These are phyloP conservation scores for Lipomyces yamanashiensis DNA, from an alignment of 805 yeast genomes.

Conservation along the genomic window DNA sequence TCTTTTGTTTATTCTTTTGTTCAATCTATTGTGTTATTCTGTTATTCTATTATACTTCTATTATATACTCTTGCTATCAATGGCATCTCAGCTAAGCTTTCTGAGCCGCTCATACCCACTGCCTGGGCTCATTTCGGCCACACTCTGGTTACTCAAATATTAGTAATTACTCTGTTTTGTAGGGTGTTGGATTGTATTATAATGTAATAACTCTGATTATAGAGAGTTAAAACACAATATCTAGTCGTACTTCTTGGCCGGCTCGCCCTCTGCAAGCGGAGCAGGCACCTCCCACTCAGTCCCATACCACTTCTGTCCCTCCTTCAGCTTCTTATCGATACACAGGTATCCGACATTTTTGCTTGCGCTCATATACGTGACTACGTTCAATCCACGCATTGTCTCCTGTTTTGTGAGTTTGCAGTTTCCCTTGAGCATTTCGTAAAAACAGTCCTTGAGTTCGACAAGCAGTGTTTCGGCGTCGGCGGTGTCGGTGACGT, in stretches of 20 bases:
- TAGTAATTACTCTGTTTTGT: neutral
- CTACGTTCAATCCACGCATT: constrained; percentile 27
- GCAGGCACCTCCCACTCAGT: constrained; percentile 25
- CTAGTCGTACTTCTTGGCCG: constrained; percentile 3
- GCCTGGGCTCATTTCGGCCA: too few species aligned
- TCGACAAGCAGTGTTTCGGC: constrained; percentile 23
- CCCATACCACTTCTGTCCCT: constrained; percentile 25
- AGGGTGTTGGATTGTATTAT: too few species aligned
- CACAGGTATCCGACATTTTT: constrained; percentile 32
- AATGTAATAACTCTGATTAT: too few species aligned
- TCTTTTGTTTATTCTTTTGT: too few species aligned
- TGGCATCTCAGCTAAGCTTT: neutral
- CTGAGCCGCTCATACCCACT: too few species aligned
- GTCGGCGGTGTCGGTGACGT: constrained; percentile 31
- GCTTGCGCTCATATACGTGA: constrained; percentile 22
- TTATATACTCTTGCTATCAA: neutral
- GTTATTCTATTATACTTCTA: neutral
- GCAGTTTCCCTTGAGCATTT: constrained; percentile 25
- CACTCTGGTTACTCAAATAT: too few species aligned
- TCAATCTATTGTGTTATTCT: too few species aligned
- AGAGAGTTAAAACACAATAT: neutral
- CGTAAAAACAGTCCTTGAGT: constrained; percentile 25
- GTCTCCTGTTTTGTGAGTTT: constrained; percentile 15
- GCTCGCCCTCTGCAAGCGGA: constrained; percentile 8
- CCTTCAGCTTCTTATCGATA: constrained; percentile 30